Evolutionary conservation across 148 eudicot genomes (phyloP), one percentile per base, ranked within the genome.

Genomic region (Arbutus unedo): DNA sequence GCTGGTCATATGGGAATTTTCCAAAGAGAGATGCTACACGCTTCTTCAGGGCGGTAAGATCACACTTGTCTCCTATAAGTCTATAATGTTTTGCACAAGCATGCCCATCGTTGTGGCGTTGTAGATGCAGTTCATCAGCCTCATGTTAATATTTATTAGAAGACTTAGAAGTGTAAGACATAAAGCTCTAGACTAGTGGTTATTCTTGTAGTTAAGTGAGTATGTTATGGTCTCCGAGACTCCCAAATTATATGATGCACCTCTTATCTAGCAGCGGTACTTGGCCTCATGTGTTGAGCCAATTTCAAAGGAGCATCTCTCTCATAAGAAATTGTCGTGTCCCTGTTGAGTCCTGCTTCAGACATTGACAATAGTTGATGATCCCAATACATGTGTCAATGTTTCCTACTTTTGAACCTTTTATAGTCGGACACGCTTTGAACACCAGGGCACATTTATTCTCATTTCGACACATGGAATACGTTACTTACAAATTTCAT

Each of bases 1-100:
- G 38, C 38, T 31, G 38, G 38, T 31, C 38, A 56, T 88, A 86
- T 89, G 98, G 99, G 76, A 94, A 92, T 90, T 78, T 96, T 84
- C 83, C 99, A 10, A 96, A 96, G 86, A 90, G 99, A 92, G 99
- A 97, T 71, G 99, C 99, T 80, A 88, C 98, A 44, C 98, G 98
- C 59, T 97, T 97, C 89, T 88, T 88, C 45, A 92, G 94, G 79
- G 96, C 93, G 85, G 99, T 97, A 87, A 90, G 93, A 80, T 53
- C 78, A 64, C 31, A 41, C 6, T 77, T 31, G 2, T 53, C 62
- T 76, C 60, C 13, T 51, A 16, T 48, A 50, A 10, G 25, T 49
- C 9, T 76, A 25, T 53, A 53, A 41, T n/a, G 49, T 54, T 77
- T 4, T 55, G 51, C 49, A 31, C 38, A 41, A 23, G 70, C 70